Evolutionary conservation across 2,329 filamentous ascomycete species (phyloP).

Genomic region (Rutstroemia sp.): DNA sequence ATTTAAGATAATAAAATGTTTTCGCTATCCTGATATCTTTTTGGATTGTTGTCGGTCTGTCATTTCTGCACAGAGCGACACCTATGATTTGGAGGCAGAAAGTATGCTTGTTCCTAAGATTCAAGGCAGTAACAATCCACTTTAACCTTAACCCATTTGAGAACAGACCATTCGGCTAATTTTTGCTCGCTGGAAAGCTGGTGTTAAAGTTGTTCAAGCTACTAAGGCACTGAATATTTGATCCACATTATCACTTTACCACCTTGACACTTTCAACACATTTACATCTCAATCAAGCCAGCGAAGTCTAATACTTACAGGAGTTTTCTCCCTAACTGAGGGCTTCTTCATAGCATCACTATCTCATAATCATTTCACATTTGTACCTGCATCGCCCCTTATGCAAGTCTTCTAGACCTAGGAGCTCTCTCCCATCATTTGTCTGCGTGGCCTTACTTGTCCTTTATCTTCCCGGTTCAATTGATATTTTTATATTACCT

Average conservation of each 20-base stretch:
- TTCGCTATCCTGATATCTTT: no score
- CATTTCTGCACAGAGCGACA: no score
- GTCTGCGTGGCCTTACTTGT: slow-evolving; percentile 25
- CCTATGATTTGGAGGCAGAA: no score
- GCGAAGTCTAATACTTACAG: neutral
- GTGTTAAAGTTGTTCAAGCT: neutral
- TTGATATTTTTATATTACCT: slow-evolving; percentile 4
- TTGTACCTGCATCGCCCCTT: slow-evolving; percentile 18
- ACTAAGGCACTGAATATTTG: neutral
- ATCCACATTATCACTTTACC: neutral
- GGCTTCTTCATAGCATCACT: slow-evolving; percentile 6
- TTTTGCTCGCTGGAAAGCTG: no score
- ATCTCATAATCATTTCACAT: slow-evolving; percentile 7
- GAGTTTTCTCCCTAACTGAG: neutral
- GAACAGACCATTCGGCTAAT: no score
- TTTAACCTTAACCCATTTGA: no score
- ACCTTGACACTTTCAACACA: slow-evolving; percentile 4
- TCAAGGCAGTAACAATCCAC: no score
- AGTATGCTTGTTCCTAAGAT: no score
- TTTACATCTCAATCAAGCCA: neutral
- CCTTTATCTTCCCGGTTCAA: slow-evolving; percentile 13
- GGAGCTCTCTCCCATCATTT: slow-evolving; percentile 15
- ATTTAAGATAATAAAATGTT: no score
- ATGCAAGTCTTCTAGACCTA: slow-evolving; percentile 21
- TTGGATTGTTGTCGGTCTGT: no score